Conservation (phyloP, 2,329 filamentous ascomycete species). For the Pseudocercospora fuligena region DNA sequence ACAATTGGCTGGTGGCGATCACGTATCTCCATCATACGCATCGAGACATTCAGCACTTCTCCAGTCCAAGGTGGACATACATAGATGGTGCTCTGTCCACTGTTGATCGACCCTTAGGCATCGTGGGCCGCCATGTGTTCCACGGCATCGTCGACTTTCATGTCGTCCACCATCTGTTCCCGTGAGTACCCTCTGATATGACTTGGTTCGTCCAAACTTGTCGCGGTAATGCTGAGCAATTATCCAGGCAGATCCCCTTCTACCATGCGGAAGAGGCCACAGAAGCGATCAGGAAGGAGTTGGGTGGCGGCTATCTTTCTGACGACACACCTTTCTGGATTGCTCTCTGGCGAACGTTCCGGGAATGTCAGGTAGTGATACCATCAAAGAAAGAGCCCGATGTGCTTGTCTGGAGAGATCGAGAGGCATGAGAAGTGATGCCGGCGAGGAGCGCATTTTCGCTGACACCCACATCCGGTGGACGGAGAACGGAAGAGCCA, state of each 20-base stretch:
- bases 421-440: too few species aligned
- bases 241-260: constrained; percentile 55
- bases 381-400: constrained; percentile 62
- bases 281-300: constrained; percentile 58
- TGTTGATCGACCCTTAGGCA: constrained; percentile 68
- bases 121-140: constrained; percentile 68
- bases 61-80: constrained; percentile 64
- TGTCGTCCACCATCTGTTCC: constrained; percentile 61
- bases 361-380: constrained; percentile 93
- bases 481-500: background rate
- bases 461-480: background rate
- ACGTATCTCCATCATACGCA: constrained; percentile 78
- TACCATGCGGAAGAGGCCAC: constrained; percentile 55
- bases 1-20: constrained; percentile 75
- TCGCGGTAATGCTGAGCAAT: background rate
- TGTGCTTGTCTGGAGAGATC: constrained; percentile 15
- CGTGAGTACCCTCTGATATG: constrained; percentile 43
- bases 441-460: background rate
- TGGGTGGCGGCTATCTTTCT: constrained; percentile 57
- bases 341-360: constrained; percentile 76
- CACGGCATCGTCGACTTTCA: constrained; percentile 69
- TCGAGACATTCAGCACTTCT: constrained; percentile 61
- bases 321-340: constrained; percentile 65
- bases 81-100: constrained; percentile 66
- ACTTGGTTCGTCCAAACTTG: background rate